Base-by-base conservation (phyloP, 2,329 filamentous ascomycete genomes). In the Botrytis fabae region DNA sequence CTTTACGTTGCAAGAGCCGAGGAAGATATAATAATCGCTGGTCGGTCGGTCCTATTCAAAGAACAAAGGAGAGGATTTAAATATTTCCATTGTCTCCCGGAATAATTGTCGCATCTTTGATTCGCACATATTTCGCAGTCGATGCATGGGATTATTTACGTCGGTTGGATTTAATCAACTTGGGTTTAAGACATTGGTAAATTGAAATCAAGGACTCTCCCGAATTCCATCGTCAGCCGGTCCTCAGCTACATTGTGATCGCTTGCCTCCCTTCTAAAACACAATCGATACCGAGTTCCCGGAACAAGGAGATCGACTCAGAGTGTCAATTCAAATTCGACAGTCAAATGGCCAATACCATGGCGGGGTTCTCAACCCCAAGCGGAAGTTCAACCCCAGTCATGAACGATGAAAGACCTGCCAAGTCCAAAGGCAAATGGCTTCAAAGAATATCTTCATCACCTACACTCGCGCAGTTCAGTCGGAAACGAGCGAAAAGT, bases 371-470 rank as follows among this genome's bases (percentile, higher is more conserved):
- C 10, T 42, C 65, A 57, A 59, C 38, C 40, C 48, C 65, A 57
- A 38, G 57, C 48, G 65, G 54, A 69, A 59, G 51, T 40, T 7
- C 40, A 64, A 40, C 38, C 25, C 35, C 51, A n/a, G 22, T 12
- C n/a, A 57, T 42, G 65, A 57, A 69, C n/a, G 48, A 57, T 20
- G 72, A 61, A 70, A 69, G 59, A 40, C 75, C 77, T 59, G 76
- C 78, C 12, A 76, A 81, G 78, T 71, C 73, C 77, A 64, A 81
- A 80, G 74, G 80, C 78, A 42, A 75, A 63, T 75, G 77, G 38
- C 75, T 82, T 2, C 79, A 81, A 71, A 78, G 80, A 63, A 81
- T 81, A 44, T 81, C 80, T 6, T 81, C 81, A 6, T 81, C 81
- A 1, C 79, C 80, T 35, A 79, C 81, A 68, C 76, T 81, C 20